phyloP scores from a whole-genome alignment of 257 asterid species.

The Ophiorrhiza pumila region DNA sequence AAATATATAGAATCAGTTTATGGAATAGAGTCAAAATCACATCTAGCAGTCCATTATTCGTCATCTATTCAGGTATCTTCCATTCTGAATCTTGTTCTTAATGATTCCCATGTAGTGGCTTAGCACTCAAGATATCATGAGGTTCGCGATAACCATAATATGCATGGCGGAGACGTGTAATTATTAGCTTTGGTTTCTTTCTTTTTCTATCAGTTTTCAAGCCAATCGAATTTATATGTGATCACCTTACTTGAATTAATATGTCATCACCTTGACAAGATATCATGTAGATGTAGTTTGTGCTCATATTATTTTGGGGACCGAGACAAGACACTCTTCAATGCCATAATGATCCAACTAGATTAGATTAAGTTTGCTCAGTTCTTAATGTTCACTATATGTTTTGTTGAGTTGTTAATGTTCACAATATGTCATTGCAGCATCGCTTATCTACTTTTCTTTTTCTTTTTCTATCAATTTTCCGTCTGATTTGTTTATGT shows the following conservation, averaged over 20 bases:
- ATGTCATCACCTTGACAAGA: background rate
- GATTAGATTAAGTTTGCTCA: too few species aligned
- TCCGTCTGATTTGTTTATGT: conserved; percentile 57
- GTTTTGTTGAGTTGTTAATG: background rate
- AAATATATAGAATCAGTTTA: background rate
- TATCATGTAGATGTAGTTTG: background rate
- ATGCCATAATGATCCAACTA: background rate
- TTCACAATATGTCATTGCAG: background rate
- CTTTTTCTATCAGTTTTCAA: background rate
- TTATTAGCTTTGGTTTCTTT: background rate
- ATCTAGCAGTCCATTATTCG: background rate
- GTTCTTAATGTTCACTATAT: too few species aligned
- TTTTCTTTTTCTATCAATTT: conserved; percentile 21
- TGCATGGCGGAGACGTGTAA: background rate
- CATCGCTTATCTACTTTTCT: background rate
- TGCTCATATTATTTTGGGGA: background rate
- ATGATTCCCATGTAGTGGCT: background rate
- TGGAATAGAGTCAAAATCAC: background rate
- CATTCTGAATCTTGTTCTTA: background rate
- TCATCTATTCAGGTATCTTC: background rate
- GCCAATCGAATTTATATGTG: background rate
- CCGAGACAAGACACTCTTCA: background rate
- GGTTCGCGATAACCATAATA: background rate
- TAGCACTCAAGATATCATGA: background rate
- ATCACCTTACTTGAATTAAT: too few species aligned